Base-by-base conservation (phyloP, 2,329 filamentous ascomycete species). In the Ascocoryne sarcoides region DNA sequence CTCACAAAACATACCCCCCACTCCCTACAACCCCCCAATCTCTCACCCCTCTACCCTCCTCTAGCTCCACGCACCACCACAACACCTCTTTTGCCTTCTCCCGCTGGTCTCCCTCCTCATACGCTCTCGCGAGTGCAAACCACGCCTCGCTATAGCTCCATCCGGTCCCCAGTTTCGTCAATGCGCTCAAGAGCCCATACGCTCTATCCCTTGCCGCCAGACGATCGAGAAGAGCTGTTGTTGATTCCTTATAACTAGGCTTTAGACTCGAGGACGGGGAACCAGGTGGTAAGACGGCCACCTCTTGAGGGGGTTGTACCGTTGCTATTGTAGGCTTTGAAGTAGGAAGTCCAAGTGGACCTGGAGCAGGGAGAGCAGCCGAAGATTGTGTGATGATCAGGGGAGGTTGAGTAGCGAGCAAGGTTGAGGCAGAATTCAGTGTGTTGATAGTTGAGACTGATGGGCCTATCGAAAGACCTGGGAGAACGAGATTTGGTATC, bases 51-150 rank as follows among this genome's bases (percentile, higher is more conserved):
- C 76, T 78, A 5, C 77, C 79, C 59, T 98, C 90, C 60, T 96
- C 92, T 20, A 98, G 69, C 63, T 95, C 88, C 10, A 98, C 84
- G 54, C 89, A 94, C 88, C 90, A 96, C 92, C 92, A 96, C 5
- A 96, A 71, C 33, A 89, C 87, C 52, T 92, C 84, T 65, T 89
- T 93, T 10, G 92, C 84, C 67, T 90, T 94, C 28, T 92, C 84
- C 2, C 77, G 63, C 65, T 95, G 85, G 0, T 83, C 84, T 42
- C 85, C 84, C 58, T 88, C 78, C 62, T 98, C 92, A 56, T 95
- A 85, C 8, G 86, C 88, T 47, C 87, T 72, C 0, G 88, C 85
- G 23, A 98, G 73, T 4, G 83, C 76, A 56, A 87, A 90, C 92
- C 92, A 98, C 4, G 90, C 92, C 59, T 96, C 92, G 0, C 85